Evolutionary conservation across 73 alveolate genomes (phyloP).

Genomic region (Stentor coeruleus): DNA sequence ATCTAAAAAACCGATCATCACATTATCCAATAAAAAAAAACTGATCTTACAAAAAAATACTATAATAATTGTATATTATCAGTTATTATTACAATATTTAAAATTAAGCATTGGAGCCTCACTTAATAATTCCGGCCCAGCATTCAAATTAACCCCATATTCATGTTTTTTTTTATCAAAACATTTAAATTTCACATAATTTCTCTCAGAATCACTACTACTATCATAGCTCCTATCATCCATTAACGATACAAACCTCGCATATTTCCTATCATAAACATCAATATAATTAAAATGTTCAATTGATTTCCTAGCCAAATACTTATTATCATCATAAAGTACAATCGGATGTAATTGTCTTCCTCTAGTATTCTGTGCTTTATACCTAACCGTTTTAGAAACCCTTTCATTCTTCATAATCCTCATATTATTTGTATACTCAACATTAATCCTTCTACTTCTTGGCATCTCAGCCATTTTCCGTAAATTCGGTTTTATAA

Average conservation of each 20-base stretch:
- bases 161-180: too few species aligned
- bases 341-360: neutral
- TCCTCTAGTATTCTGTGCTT: neutral
- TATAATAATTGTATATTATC: too few species aligned
- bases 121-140: too few species aligned
- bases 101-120: too few species aligned
- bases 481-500: neutral
- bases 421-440: neutral
- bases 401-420: neutral
- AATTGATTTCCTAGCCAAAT: neutral
- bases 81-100: too few species aligned
- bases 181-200: too few species aligned
- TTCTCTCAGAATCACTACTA: neutral
- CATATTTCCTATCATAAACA: neutral
- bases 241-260: neutral
- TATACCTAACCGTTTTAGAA: neutral
- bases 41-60: too few species aligned
- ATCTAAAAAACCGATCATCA: too few species aligned
- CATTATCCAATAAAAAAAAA: too few species aligned
- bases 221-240: neutral
- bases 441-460: neutral
- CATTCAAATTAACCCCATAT: too few species aligned
- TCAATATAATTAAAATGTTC: neutral
- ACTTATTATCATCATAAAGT: neutral
- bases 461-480: neutral